phyloP scores from a whole-genome alignment of 2,329 filamentous ascomycete species.

The Fonsecaea monophora region DNA sequence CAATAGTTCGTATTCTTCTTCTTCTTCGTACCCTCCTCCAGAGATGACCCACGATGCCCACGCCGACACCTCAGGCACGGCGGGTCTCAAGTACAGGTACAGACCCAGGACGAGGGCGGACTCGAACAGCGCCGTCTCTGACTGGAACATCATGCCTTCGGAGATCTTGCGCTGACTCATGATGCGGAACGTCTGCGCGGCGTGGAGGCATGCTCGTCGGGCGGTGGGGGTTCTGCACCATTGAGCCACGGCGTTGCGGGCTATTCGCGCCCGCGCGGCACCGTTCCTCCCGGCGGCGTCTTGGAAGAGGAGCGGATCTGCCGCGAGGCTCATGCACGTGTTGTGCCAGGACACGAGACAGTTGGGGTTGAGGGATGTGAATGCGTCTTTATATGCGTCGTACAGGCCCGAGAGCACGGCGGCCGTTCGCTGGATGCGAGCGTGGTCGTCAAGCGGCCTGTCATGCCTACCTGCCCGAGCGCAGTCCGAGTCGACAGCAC shows the following conservation, averaged over 20 bases:
- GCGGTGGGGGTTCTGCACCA: constrained; percentile 3
- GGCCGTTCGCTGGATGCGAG: background rate
- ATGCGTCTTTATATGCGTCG: background rate
- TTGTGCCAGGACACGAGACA: constrained; percentile 12
- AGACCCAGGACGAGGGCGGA: constrained; percentile 11
- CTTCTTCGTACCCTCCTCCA: too few species aligned
- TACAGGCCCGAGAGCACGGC: background rate
- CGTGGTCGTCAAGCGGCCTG: background rate
- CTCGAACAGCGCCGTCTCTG: constrained; percentile 5
- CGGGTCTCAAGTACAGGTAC: constrained; percentile 10
- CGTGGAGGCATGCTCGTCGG: constrained; percentile 16
- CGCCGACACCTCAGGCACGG: too few species aligned
- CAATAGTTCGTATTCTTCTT: background rate
- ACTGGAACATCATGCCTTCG: constrained; percentile 18
- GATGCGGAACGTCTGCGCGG: constrained; percentile 6
- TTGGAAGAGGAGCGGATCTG: background rate
- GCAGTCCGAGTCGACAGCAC: background rate
- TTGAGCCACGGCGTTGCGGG: background rate
- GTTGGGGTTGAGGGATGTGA: constrained; percentile 6
- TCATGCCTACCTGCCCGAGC: too few species aligned
- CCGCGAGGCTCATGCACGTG: constrained; percentile 2
- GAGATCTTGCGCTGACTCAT: constrained; percentile 8
- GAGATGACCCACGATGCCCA: too few species aligned
- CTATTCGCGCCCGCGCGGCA: background rate
- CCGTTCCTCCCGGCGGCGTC: constrained; percentile 6